Conservation (phyloP, 176 grass and related monocot genomes). For the Sorghum bicolor region Sorghum_bicolor_NCBIv3 NC_012875.2:57648001-57648500, state of each 20-base stretch:
- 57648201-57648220: constrained; percentile 78
- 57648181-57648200: constrained; percentile 87
- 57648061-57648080: constrained; percentile 13
- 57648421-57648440: constrained; percentile 81
- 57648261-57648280: constrained; percentile 35
- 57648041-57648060: constrained; percentile 79
- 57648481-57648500: constrained; percentile 64
- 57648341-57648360: neutral
- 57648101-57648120: constrained; percentile 15
- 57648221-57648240: constrained; percentile 67
- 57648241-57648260: constrained; percentile 85
- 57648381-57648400: constrained; percentile 77
- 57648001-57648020: constrained; percentile 86
- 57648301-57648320: neutral
- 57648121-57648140: constrained; percentile 53
- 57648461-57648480: constrained; percentile 63
- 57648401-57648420: constrained; percentile 80
- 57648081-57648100: constrained; percentile 8
- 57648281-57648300: neutral
- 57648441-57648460: constrained; percentile 89
- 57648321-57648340: neutral
- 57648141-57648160: constrained; percentile 83
- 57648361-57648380: neutral
- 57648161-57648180: constrained; percentile 89
- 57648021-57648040: constrained; percentile 90